Base-by-base conservation (phyloP, 805 yeast species). In the Nakazawaea pomicola region DNA sequence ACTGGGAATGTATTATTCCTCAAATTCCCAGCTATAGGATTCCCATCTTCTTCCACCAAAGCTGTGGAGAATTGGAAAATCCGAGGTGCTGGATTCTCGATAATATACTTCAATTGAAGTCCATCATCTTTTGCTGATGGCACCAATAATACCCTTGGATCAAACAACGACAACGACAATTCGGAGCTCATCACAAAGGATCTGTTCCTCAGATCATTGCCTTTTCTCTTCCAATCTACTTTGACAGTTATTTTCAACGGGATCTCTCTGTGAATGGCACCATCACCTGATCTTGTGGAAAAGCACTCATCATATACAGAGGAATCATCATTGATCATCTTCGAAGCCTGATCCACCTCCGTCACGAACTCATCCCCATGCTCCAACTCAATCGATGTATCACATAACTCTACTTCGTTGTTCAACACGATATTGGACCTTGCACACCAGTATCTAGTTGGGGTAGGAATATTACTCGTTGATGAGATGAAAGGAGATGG, bases 51-150 rank as follows among this genome's bases (percentile, higher is more conserved):
- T 9, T 52, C 46, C 6, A 50, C 39, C 15, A 60, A 42, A 6
- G 61, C 41, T 1, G 57, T 52, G 19, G 58, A 51, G 46, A 83
- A 87, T 9, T 78, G 76, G 48, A 87, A 77, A 2, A 81, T 71
- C 33, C 82, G 66, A 2, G 83, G 68, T 0, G 95, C 82, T 11
- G 95, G 89, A 52, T 86, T 86, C 53, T 86, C 95, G 36, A 86
- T 53, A 38, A 69, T 66, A 53, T 75, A 85, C 11, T 54, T 63
- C 33, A 77, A 55, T 32, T 53, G 57, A 12, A 44, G 15, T 10
- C 47, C 46, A 24, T 50, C 49, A 33, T 53, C 45, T 1, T 46
- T 49, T 30, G 45, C 55, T 11, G 29, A 27, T 3, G 66, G 54
- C n/a, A 57, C 60, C 3, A 81, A 64, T 24, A 84, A 56, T 2